Base-by-base conservation (phyloP, 306 rosid species). In the Styphnolobium japonicum region DNA sequence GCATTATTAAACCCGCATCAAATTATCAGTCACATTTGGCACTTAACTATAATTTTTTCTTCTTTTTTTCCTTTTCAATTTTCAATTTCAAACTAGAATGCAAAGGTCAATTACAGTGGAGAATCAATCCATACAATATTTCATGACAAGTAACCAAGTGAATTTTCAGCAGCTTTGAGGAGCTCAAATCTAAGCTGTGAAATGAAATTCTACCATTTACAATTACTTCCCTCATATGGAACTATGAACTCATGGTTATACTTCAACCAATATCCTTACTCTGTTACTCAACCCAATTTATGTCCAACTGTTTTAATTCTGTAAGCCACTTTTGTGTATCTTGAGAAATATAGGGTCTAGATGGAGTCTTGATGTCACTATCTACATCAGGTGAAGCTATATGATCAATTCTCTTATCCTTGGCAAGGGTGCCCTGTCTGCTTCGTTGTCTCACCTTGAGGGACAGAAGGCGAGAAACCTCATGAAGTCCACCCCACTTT, bases 401-500 rank as follows among this genome's bases (percentile, higher is more conserved):
- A 77, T 42, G 42, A 37, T 82, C 95, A 36, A 15, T 75, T 86
- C 85, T 90, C 84, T 71, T 92, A 76, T 88, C 96, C 53, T 81
- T 87, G 53, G 57, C 77, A 65, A 69, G 66, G 77, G 48, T 77
- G 40, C 83, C 76, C 58, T 85, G 92, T 81, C 93, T 85, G 57
- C 87, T 87, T 31, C 87, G 89, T 71, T 83, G 87, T 79, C 97
- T 93, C 76, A 79, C 89, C 76, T 93, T 87, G 18, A 95, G 92
- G 1, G 97, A 86, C 40, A 95, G 76, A 73, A 95, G 97, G 7
- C 97, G 96, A 14, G 98, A 90, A 77, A 95, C 99, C 81, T 95
- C 96, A 64, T 80, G 93, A 29, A 95, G 92, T 22, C 99, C 99
- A 0, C 99, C 99, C 99, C 98, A 93, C 72, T 91, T 95, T 80